Conservation (phyloP, 306 rosid species). For the Inga oerstediana region DNA sequence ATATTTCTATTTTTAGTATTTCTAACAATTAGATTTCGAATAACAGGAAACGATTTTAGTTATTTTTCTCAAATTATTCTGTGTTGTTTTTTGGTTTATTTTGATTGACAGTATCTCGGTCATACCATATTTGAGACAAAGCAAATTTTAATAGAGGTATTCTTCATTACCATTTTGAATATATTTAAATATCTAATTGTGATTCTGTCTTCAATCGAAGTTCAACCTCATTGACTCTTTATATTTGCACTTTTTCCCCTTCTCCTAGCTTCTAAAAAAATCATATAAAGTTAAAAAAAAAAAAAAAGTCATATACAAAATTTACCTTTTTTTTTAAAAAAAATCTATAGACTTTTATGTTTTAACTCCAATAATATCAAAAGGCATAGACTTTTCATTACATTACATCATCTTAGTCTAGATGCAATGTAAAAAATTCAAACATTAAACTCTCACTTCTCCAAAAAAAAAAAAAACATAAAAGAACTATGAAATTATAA, state of each 20-base stretch:
- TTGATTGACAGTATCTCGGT: slow-evolving; percentile 5
- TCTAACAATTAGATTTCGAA: slow-evolving; percentile 8
- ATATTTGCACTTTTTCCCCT: neutral
- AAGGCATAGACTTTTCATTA: neutral
- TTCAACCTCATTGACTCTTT: neutral
- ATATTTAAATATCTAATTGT: neutral
- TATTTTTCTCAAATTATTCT: neutral
- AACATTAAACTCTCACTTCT: neutral
- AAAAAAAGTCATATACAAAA: neutral
- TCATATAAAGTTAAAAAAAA: too few relatives aligned
- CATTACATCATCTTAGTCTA: neutral
- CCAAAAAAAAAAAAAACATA: neutral
- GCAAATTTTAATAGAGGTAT: neutral
- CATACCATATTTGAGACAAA: neutral
- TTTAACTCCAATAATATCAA: neutral
- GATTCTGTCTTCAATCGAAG: neutral
- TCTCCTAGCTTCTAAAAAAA: neutral
- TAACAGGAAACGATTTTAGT: neutral
- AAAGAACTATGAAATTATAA: too few relatives aligned
- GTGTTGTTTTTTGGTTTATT: neutral
- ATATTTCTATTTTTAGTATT: slow-evolving; percentile 17
- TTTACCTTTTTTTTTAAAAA: neutral
- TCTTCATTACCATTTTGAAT: slow-evolving; percentile 2
- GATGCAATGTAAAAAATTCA: neutral
- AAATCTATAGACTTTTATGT: neutral